Evolutionary conservation across 495 filamentous ascomycete species (phyloP).

Genomic region (Trichoderma orchidacearum): DNA sequence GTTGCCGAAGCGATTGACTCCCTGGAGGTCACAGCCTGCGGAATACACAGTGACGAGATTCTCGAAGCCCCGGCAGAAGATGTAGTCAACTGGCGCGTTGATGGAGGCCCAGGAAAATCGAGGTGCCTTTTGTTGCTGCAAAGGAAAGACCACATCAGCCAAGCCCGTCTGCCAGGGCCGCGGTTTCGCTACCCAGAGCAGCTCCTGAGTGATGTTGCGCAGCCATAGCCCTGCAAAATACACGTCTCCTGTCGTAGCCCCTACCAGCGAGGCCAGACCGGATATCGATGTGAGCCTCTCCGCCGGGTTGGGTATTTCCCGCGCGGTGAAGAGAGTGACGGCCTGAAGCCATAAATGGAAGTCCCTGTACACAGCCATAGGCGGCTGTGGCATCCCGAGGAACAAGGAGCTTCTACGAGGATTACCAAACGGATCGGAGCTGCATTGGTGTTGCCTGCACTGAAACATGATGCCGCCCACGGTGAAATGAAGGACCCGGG

Average conservation of each 20-base stretch:
- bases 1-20: neutral
- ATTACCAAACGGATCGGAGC: no score
- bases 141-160: neutral
- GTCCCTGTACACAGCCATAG: neutral
- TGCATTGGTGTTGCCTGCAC: neutral
- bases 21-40: neutral
- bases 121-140: neutral
- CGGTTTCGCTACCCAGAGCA: neutral
- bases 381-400: no score
- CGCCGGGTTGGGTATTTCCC: neutral
- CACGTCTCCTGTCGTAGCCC: neutral
- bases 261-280: neutral
- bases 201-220: neutral
- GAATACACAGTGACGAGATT: neutral
- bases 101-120: neutral
- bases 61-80: neutral
- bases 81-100: neutral
- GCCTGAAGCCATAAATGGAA: neutral
- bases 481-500: neutral
- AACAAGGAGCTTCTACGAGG: no score
- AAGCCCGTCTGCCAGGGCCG: neutral
- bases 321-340: neutral
- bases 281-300: neutral
- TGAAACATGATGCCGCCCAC: neutral
- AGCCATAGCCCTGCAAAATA: neutral